Base-by-base conservation (phyloP, 371 early-diverging fungal genomes). In the Mucor plumbeus region DNA sequence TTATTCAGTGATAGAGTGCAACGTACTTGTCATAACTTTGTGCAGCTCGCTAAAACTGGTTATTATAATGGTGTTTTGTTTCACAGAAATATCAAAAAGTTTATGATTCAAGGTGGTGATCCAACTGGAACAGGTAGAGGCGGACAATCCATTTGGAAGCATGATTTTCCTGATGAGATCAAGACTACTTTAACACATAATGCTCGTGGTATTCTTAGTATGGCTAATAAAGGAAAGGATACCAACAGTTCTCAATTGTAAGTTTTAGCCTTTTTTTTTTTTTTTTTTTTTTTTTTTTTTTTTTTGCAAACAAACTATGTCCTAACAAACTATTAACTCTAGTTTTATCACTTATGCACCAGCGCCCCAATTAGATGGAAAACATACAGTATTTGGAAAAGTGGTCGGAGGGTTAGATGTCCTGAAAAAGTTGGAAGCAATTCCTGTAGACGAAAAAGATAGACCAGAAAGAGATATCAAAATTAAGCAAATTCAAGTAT, bases 91-190 rank as follows among this genome's bases (percentile, higher is more conserved):
- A 97, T 98, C 67, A 88, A 87, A 63, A 88, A 90, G 36, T 98
- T 97, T 71, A 97, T 98, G 95, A 84, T 96, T 19, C 97, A 97
- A 85, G 97, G 97, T 26, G 99, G 97, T 31, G 98, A 97, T 78
- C 93, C 97, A 56, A 91, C 94, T 8, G 96, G 99, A 1, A 92
- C 91, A 4, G 97, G 97, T 14, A 81, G 83, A 19, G 99, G 98
- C 8, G 95, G 96, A 7, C 87, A 93, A 66, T 91, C 93, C 2
- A 84, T 87, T 48, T 96, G 93, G 90, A 91, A 91, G 39, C 74
- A 85, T 31, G 83, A 85, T 50, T 99, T 98, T 69, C 76, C 77
- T 31, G 94, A 95, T 75, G 94, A 97, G 75, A 89, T 94, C 73
- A 90, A 88, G 69, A 64, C 79, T 1, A 89, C 83, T 40, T 70